phyloP scores from a whole-genome alignment of 1,139 yeast genomes.

The Pichia sp. region DNA sequence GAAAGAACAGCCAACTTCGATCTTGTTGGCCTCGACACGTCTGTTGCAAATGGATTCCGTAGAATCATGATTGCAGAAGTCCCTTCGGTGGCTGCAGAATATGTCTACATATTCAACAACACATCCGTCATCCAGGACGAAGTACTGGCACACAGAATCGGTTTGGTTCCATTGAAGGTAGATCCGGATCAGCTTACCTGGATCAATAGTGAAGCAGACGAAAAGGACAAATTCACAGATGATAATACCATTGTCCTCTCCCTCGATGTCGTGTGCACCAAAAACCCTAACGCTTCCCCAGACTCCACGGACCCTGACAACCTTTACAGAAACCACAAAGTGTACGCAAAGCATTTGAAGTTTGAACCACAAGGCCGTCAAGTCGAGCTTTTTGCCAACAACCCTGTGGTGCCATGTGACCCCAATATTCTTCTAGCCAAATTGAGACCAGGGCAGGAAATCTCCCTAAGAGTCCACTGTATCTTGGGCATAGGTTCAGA shows the following conservation, averaged over 20 bases:
- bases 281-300: constrained; percentile 78
- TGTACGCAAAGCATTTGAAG: constrained; percentile 82
- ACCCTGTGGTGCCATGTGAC: constrained; percentile 73
- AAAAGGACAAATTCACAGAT: constrained; percentile 69
- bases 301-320: constrained; percentile 78
- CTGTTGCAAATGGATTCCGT: constrained; percentile 93
- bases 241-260: constrained; percentile 84
- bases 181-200: constrained; percentile 85
- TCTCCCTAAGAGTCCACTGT: constrained; percentile 85
- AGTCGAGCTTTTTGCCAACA: constrained; percentile 57
- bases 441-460: constrained; percentile 95
- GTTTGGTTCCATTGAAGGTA: constrained; percentile 81
- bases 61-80: constrained; percentile 96
- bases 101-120: constrained; percentile 84
- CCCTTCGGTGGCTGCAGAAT: constrained; percentile 92
- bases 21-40: constrained; percentile 79
- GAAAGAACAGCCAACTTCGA: constrained; percentile 83
- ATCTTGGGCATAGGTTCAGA: constrained; percentile 88
- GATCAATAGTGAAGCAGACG: constrained; percentile 66
- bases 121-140: constrained; percentile 97
- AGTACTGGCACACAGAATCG: constrained; percentile 91
- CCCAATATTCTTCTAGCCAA: constrained; percentile 89
- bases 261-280: constrained; percentile 76
- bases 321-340: constrained; percentile 75
- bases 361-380: constrained; percentile 93